phyloP scores from a whole-genome alignment of 805 yeast species.

The Yamadazyma philogaea region DNA sequence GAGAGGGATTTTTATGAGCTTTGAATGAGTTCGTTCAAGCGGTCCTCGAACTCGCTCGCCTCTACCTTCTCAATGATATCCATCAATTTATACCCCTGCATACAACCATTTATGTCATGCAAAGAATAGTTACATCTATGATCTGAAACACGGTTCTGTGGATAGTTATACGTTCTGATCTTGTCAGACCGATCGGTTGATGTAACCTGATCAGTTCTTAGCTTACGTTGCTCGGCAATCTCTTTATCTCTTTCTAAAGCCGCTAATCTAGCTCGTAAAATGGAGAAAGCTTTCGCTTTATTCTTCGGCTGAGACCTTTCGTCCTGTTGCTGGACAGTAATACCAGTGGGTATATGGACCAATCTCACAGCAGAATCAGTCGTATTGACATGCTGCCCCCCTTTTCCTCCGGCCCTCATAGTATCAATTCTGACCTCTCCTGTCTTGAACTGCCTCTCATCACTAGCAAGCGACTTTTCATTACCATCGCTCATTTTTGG shows the following conservation, averaged over 20 bases:
- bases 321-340: constrained; percentile 86
- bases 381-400: constrained; percentile 97
- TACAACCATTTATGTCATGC: constrained; percentile 59
- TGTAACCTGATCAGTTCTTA: constrained; percentile 79
- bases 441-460: constrained; percentile 72
- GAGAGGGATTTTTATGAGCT: neutral
- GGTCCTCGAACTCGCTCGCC: constrained; percentile 35
- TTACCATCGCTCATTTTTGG: constrained; percentile 71
- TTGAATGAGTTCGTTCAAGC: constrained; percentile 18
- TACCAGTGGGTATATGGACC: constrained; percentile 89
- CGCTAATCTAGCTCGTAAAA: constrained; percentile 80
- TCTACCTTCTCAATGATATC: constrained; percentile 38
- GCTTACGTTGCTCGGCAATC: constrained; percentile 59
- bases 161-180: constrained; percentile 88
- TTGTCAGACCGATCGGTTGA: constrained; percentile 91
- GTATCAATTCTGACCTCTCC: constrained; percentile 91
- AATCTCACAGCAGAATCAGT: constrained; percentile 95
- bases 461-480: constrained; percentile 42
- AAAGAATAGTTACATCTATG: constrained; percentile 81
- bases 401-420: constrained; percentile 97
- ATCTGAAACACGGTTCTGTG: constrained; percentile 91
- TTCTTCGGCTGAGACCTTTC: constrained; percentile 93
- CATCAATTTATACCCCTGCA: constrained; percentile 33
- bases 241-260: constrained; percentile 68
- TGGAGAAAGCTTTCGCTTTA: constrained; percentile 85